Evolutionary conservation across 2,329 filamentous ascomycete species (phyloP), one percentile per base, ranked within the genome.

Genomic region (Curvularia verruculosa): DNA sequence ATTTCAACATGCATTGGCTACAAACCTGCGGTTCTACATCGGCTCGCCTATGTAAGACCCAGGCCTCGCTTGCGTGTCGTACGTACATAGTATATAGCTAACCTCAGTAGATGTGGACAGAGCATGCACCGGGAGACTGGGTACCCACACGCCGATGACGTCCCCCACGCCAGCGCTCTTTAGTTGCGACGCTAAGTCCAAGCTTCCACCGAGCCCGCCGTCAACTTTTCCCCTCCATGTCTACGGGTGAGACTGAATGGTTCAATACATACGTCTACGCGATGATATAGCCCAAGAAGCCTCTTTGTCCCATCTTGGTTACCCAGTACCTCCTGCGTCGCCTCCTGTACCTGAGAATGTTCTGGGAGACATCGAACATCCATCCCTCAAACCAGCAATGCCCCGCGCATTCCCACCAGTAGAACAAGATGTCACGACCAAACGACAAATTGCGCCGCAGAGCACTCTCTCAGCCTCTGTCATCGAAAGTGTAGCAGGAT

Each of bases 401-500:
- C 79, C 80, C 69, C 78, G 80, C 70, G 80, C 81, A 62, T 77
- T 81, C 58, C 80, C 80, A 46, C 78, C 80, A 46, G 75, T 82
- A 71, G 80, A 80, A 64, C 48, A 55, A 47, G 52, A 56, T 36
- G 74, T 73, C 63, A 72, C 72, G 37, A 72, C 73, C 48, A 68
- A 75, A 54, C 70, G 71, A 60, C 74, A 77, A 62, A 77, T 52
- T 28, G 52, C 58, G 10, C 51, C 57, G 8, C 46, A 49, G 36
- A 60, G 41, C 39, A 54, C 83, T 77, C 56, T 77, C 26, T 71
- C 85, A 75, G 87, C 90, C 78, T 91, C 90, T 68, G 78, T 90
- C 73, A 85, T 97, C 78, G 95, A 98, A 84, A 89, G 89, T 71
- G 83, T 93, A 75, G 92, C 95, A 60, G 95, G 95, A 68, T 89